Evolutionary conservation across 2,329 filamentous ascomycete species (phyloP), one percentile per base, ranked within the genome.

Genomic region (Geoglossum cookeanum): DNA sequence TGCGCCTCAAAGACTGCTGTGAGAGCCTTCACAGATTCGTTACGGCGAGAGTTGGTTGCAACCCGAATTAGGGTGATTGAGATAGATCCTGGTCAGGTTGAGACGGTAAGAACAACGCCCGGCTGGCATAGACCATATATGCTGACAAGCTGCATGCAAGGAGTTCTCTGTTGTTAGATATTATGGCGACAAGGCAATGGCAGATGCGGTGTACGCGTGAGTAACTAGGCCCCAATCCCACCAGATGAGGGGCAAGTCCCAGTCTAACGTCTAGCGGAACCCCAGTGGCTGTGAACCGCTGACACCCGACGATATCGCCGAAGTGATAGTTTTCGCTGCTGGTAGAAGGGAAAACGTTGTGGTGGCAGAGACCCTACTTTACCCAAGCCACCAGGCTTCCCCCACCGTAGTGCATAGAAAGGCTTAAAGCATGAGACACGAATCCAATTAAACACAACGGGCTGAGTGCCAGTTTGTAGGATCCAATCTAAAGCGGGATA

Each of bases 1-100:
- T 95, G 90, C 69, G 87, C 89, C 0, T 90, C 86, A 59, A 96
- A 96, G 72, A 87, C 89, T 22, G 90, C 90, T 1, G 84, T 95
- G 58, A 80, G 85, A 63, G 84, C 78, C 62, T 95, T 94, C 71
- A 89, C 87, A 0, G 88, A 94, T 58, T 78, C 84, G 9, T 70
- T 96, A 67, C 78, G 90, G 63, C 87, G 83, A 68, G 90, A 96
- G 72, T 76, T 94, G 59, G 84, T 96, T 63, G 76, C 84, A 5
- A 87, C 84, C 17, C 77, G 85, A 58, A 87, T 95, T 60, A 75
- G 90, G 58, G 76, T 95, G 60, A 94, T 95, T 61, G 86, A 88
- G 69, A 78, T 96, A 65, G 90, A 95, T 65, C 90, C 90, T 0
- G 90, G 90, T 30, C 89, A 94, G 72, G 89, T 95, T 52, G 88